Percentiles rank a stretch among this genome's conserved stretches.
These are phyloP conservation scores for Trichoderma asperellum DNA, from an alignment of 2,329 filamentous ascomycete species.

Conservation along the genomic window DNA sequence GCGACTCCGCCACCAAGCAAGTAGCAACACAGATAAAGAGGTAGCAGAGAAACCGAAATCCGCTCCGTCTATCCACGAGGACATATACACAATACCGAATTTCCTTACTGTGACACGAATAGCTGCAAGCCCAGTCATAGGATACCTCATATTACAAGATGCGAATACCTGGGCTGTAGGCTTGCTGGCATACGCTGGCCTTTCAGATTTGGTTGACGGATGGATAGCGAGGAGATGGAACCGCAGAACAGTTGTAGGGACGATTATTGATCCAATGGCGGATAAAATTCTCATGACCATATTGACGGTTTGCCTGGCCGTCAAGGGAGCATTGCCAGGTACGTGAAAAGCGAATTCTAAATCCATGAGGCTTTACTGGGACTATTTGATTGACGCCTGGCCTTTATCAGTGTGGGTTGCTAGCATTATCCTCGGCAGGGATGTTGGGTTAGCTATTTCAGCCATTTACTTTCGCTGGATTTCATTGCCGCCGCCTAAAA, in stretches of 20 bases:
- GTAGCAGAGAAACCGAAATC: not conserved
- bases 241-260: constrained; percentile 89
- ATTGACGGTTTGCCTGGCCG: constrained; percentile 79
- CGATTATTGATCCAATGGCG: constrained; percentile 93
- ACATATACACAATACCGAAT: constrained; percentile 97
- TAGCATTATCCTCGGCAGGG: constrained; percentile 85
- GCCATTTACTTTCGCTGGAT: constrained; percentile 97
- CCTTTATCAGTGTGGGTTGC: constrained; percentile 73
- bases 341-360: constrained; percentile 40
- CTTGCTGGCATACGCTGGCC: constrained; percentile 88
- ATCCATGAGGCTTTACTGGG: not conserved
- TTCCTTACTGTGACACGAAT: constrained; percentile 87
- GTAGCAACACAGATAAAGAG: constrained; percentile 18
- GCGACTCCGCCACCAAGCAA: constrained; percentile 27
- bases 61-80: constrained; percentile 63
- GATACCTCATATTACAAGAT: constrained; percentile 85
- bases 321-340: constrained; percentile 82
- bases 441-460: constrained; percentile 78
- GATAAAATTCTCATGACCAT: constrained; percentile 97
- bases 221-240: constrained; percentile 90
- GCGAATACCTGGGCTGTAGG: constrained; percentile 77
- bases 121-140: constrained; percentile 78
- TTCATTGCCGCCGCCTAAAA: constrained; percentile 90
- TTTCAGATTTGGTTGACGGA: constrained; percentile 91
- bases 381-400: not conserved